phyloP scores from a whole-genome alignment of 139 green algal species.

The Chlorella vulgaris region DNA sequence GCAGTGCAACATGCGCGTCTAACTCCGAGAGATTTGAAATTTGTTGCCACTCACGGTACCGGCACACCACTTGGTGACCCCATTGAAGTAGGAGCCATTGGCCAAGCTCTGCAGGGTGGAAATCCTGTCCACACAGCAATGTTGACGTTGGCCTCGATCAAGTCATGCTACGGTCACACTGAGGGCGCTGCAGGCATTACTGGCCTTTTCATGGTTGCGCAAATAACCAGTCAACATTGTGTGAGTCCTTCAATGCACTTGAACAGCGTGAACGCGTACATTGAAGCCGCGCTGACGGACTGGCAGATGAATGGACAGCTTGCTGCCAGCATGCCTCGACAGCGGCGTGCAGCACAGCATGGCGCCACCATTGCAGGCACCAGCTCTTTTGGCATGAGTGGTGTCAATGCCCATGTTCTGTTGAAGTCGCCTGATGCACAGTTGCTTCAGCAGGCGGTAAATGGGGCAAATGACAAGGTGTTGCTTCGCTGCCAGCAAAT shows the following conservation, averaged over 20 bases:
- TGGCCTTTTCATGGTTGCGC: constrained; percentile 60
- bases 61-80: constrained; percentile 87
- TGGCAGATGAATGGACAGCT: background rate
- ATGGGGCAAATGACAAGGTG: too few relatives aligned
- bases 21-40: constrained; percentile 10
- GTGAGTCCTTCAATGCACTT: constrained; percentile 61
- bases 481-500: background rate
- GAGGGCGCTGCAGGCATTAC: constrained; percentile 64
- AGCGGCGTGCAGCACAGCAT: background rate
- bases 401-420: constrained; percentile 54
- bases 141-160: constrained; percentile 37
- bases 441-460: background rate
- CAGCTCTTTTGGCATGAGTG: constrained; percentile 59
- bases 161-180: constrained; percentile 58
- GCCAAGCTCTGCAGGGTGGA: background rate
- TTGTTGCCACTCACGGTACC: constrained; percentile 61
- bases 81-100: constrained; percentile 78
- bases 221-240: background rate
- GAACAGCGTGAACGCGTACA: constrained; percentile 64
- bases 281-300: constrained; percentile 11
- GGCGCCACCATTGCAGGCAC: constrained; percentile 30
- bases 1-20: constrained; percentile 36
- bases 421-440: background rate
- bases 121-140: background rate
- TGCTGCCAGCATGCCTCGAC: background rate